phyloP scores from a whole-genome alignment of 192 early-diverging fungal species.

The Coemansia guatemalensis region DNA sequence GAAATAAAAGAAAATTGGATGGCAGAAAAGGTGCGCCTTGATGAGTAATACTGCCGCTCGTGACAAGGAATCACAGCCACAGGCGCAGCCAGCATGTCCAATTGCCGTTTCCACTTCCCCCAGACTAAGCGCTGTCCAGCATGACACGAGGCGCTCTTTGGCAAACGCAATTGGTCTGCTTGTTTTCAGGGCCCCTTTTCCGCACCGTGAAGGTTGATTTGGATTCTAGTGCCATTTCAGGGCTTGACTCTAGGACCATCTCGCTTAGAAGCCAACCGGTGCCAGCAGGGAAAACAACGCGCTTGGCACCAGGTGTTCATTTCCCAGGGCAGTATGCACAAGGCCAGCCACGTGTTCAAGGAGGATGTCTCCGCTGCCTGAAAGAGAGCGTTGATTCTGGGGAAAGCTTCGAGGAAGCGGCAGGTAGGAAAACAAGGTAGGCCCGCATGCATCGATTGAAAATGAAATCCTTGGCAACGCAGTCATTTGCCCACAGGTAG shows the following conservation, averaged over 20 bases:
- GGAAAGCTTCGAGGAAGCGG: not conserved
- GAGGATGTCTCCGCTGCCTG: not conserved
- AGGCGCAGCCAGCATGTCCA: not conserved
- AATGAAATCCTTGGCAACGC: too few species aligned
- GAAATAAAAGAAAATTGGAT: not conserved
- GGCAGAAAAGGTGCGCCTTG: not conserved
- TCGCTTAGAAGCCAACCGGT: not conserved
- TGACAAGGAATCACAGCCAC: not conserved
- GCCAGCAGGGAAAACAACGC: not conserved
- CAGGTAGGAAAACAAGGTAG: not conserved
- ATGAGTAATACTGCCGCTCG: not conserved
- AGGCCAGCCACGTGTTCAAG: not conserved
- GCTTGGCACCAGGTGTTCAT: not conserved
- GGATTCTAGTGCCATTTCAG: not conserved
- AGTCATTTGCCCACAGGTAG: not conserved
- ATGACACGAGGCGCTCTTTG: too few species aligned
- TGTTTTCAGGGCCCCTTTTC: not conserved
- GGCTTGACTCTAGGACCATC: not conserved
- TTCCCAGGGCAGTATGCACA: not conserved
- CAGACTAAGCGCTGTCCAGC: too few species aligned
- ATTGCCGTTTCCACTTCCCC: too few species aligned
- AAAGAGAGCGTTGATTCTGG: not conserved
- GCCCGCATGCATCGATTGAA: not conserved
- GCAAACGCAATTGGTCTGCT: too few species aligned
- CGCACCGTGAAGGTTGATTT: not conserved